Evolutionary conservation across 2,329 filamentous ascomycete species (phyloP).

Genomic region (Apiospora aurea): DNA sequence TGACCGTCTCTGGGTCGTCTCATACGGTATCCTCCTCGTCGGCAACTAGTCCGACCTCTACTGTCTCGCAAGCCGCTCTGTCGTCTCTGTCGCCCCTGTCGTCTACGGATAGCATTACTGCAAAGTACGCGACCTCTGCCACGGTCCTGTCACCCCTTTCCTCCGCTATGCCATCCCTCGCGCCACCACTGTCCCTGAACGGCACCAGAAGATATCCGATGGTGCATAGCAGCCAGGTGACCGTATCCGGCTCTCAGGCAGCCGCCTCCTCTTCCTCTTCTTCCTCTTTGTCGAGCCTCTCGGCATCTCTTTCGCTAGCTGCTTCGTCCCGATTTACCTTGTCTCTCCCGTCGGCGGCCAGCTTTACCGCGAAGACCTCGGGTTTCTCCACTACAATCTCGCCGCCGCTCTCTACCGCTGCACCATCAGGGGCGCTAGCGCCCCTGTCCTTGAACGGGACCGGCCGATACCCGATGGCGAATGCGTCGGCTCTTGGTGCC

Average conservation of each 20-base stretch:
- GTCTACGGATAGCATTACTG: not conserved
- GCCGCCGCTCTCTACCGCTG: constrained; percentile 9
- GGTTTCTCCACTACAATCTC: not conserved
- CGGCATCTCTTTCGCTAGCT: not conserved
- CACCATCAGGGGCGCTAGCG: not conserved
- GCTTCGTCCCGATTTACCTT: not conserved
- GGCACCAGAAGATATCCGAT: not conserved
- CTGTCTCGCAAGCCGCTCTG: not conserved
- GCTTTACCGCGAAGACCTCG: not conserved
- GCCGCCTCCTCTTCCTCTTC: not conserved
- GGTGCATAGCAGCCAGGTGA: not conserved
- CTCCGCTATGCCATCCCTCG: not conserved
- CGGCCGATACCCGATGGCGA: not conserved
- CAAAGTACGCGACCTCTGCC: not conserved
- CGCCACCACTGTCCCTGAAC: not conserved
- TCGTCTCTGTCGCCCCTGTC: not conserved
- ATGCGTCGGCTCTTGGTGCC: not conserved
- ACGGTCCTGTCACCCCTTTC: not conserved
- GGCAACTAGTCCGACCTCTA: not conserved
- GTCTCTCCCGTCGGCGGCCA: not conserved
- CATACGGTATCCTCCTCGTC: not conserved
- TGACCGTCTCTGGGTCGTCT: not conserved
- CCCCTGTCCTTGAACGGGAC: not conserved
- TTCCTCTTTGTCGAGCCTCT: not conserved
- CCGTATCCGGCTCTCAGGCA: not conserved